Evolutionary conservation across 2,329 filamentous ascomycete genomes (phyloP).

Genomic region (Talaromyces sp.): DNA sequence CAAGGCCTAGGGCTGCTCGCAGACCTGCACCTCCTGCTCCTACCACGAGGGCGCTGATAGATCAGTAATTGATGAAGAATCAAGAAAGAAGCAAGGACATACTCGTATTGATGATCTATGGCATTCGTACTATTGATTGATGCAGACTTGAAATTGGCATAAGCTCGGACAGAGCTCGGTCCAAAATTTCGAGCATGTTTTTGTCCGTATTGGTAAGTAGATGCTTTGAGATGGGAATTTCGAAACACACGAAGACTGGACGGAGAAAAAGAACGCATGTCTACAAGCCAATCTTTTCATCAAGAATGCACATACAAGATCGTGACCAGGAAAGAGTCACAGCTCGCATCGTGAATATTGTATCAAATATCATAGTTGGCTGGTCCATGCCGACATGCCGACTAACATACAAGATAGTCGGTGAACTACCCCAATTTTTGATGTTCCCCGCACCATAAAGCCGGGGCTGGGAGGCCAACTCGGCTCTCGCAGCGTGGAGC

Average conservation of each 20-base stretch:
- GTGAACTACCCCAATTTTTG: neutral
- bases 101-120: constrained; percentile 24
- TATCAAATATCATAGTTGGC: neutral
- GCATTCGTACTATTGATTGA: neutral
- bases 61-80: neutral
- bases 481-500: neutral
- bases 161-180: neutral
- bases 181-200: neutral
- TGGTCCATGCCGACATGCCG: neutral
- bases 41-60: constrained; percentile 68
- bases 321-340: neutral
- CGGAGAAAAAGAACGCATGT: neutral
- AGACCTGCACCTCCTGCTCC: constrained; percentile 62
- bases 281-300: neutral
- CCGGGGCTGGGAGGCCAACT: neutral
- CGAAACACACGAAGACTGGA: neutral
- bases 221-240: neutral
- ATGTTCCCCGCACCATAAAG: constrained; percentile 5
- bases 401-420: neutral
- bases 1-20: constrained; percentile 61
- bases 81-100: constrained; percentile 5
- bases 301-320: neutral
- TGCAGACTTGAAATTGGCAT: neutral
- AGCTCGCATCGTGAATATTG: neutral
- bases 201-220: neutral